Evolutionary conservation across 2,329 filamentous ascomycete species (phyloP).

Genomic region (Fusarium sp.): DNA sequence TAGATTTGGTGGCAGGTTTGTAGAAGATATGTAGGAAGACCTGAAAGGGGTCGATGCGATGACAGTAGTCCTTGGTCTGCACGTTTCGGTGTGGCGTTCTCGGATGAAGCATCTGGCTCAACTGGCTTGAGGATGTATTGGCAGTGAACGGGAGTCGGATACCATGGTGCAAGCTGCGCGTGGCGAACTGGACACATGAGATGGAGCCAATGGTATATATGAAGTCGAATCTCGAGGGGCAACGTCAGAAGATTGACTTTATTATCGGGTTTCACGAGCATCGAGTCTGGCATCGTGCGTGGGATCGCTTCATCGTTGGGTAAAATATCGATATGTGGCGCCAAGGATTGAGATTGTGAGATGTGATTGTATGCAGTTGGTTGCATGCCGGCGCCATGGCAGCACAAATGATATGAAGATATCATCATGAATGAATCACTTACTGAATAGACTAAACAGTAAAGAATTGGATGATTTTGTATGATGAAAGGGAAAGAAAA

Average conservation of each 20-base stretch:
- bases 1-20: slow-evolving; percentile 56
- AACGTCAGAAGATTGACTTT: slow-evolving; percentile 48
- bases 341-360: background rate
- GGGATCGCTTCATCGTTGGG: slow-evolving; percentile 17
- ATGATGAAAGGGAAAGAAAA: background rate
- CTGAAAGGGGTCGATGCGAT: slow-evolving; percentile 52
- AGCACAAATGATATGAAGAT: slow-evolving; percentile 29
- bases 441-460: background rate
- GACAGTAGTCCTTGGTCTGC: slow-evolving; percentile 43
- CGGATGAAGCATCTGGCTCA: background rate
- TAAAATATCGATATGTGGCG: slow-evolving; percentile 19
- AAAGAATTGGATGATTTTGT: background rate
- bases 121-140: slow-evolving; percentile 49
- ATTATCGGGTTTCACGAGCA: background rate
- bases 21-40: slow-evolving; percentile 57
- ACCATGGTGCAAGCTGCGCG: slow-evolving; percentile 55
- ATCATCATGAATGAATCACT: slow-evolving; percentile 3
- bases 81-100: background rate
- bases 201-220: slow-evolving; percentile 59
- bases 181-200: slow-evolving; percentile 54
- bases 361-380: background rate
- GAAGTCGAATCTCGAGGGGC: slow-evolving; percentile 59
- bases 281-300: slow-evolving; percentile 15
- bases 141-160: slow-evolving; percentile 51
- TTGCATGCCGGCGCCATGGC: slow-evolving; percentile 26